Conservation (phyloP, 345 rosid species). For the Carallia pectinifolia region DNA sequence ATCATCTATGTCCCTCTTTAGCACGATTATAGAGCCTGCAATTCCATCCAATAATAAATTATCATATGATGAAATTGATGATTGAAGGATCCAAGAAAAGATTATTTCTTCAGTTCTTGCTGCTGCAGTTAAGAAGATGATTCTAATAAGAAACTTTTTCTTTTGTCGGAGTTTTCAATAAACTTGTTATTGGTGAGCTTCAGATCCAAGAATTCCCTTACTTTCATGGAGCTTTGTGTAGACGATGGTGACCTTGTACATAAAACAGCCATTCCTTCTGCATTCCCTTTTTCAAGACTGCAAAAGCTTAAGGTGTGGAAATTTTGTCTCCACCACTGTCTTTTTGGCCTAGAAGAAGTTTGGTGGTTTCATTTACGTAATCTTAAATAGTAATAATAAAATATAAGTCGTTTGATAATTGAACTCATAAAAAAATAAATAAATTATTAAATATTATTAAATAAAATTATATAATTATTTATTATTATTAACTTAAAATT, state of each 20-base stretch:
- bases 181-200: slow-evolving; percentile 44
- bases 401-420: no score
- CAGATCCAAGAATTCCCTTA: slow-evolving; percentile 67
- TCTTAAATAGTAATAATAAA: no score
- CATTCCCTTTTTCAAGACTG: slow-evolving; percentile 39
- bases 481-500: no score
- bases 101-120: background rate
- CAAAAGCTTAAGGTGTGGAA: slow-evolving; percentile 45
- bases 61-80: slow-evolving; percentile 15
- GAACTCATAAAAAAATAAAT: no score
- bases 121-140: slow-evolving; percentile 15
- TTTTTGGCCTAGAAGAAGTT: background rate
- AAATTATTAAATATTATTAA: no score
- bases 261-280: background rate
- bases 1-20: background rate
- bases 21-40: background rate
- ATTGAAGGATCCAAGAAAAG: slow-evolving; percentile 44
- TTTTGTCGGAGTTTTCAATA: slow-evolving; percentile 28
- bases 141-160: slow-evolving; percentile 3
- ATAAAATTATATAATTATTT: no score
- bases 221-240: slow-evolving; percentile 50
- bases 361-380: no score
- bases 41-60: background rate
- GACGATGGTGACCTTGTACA: slow-evolving; percentile 4
- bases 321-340: slow-evolving; percentile 55